Evolutionary conservation across 192 early-diverging fungal genomes (phyloP).

Genomic region (Backusella luteola): DNA sequence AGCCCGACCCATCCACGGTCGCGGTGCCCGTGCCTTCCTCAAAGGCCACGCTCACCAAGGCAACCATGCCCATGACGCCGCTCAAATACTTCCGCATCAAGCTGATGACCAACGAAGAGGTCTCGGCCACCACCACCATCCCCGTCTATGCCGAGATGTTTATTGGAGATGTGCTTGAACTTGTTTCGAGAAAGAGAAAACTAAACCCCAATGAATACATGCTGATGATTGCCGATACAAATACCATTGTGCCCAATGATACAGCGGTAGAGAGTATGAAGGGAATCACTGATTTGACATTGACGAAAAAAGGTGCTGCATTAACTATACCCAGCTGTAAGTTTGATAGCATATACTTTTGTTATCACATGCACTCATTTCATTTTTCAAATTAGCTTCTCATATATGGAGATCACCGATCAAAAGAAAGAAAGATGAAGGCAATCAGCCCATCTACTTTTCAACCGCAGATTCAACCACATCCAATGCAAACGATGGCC

Average conservation of each 20-base stretch:
- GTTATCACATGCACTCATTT: not conserved
- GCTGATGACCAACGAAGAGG: constrained; percentile 60
- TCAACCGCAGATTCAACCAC: constrained; percentile 2
- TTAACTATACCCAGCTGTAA: constrained; percentile 32
- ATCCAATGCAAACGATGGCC: constrained; percentile 14
- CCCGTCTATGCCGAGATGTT: constrained; percentile 68
- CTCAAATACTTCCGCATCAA: constrained; percentile 50
- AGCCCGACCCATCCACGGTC: constrained; percentile 28
- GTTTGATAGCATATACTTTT: not conserved
- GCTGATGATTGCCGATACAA: constrained; percentile 76
- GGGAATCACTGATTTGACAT: constrained; percentile 62
- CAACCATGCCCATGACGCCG: constrained; percentile 37
- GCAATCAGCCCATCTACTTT: constrained; percentile 29
- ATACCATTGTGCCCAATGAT: constrained; percentile 75
- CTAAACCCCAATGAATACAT: constrained; percentile 85
- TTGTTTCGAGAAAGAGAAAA: constrained; percentile 86
- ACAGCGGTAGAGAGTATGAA: constrained; percentile 70
- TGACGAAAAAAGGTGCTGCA: constrained; percentile 62
- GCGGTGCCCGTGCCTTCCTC: constrained; percentile 40
- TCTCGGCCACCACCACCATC: constrained; percentile 90
- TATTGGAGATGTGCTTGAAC: constrained; percentile 77
- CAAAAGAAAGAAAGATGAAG: constrained; percentile 38
- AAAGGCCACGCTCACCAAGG: constrained; percentile 39
- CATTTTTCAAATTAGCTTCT: not conserved
- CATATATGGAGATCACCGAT: constrained; percentile 40